These are phyloP conservation scores for Panus rudis DNA, from an alignment of 768 basidiomycete genomes.

Conservation along the genomic window DNA sequence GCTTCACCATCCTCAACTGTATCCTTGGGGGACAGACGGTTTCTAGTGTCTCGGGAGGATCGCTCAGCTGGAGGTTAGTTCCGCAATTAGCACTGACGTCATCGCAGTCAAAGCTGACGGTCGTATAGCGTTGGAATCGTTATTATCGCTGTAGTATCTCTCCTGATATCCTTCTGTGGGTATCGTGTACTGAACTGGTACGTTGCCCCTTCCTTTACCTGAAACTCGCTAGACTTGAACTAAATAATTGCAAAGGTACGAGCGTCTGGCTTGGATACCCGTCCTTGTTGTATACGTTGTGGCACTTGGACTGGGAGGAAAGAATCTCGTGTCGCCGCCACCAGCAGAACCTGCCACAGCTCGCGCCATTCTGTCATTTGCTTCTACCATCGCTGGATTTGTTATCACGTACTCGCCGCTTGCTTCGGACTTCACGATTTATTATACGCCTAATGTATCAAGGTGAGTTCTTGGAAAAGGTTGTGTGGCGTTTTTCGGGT, in stretches of 20 bases:
- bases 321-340: constrained; percentile 48
- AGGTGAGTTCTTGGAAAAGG: constrained; percentile 31
- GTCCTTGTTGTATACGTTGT: constrained; percentile 68
- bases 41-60: constrained; percentile 39
- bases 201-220: too few relatives aligned
- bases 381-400: constrained; percentile 66
- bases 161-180: constrained; percentile 63
- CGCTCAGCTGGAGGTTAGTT: constrained; percentile 44
- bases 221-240: not conserved
- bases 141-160: constrained; percentile 61
- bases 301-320: constrained; percentile 66
- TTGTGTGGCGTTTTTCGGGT: not conserved
- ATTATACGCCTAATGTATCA: constrained; percentile 52
- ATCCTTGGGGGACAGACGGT: constrained; percentile 61
- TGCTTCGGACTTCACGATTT: constrained; percentile 70
- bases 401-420: constrained; percentile 55
- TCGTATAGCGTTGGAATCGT: constrained; percentile 63
- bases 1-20: constrained; percentile 51
- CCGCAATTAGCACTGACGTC: not conserved
- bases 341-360: constrained; percentile 49
- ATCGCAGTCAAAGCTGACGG: not conserved
- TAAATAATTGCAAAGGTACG: too few relatives aligned
- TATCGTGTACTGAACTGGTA: constrained; percentile 55
- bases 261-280: constrained; percentile 71
- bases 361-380: constrained; percentile 52